These are phyloP conservation scores for Rubia tinctorum DNA, from an alignment of 305 asterid species.

Conservation along the genomic window DNA sequence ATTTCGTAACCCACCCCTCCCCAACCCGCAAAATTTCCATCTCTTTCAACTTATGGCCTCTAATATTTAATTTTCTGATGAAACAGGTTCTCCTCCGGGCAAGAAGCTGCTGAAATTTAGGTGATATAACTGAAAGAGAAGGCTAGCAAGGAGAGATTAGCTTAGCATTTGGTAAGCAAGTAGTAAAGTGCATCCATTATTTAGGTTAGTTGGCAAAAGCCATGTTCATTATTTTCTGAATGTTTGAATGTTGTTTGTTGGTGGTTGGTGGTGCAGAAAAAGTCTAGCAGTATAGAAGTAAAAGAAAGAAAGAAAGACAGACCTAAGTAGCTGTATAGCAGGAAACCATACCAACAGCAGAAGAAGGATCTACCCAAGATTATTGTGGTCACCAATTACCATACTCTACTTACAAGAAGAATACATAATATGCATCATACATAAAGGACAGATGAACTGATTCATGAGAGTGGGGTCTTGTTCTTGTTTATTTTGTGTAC, in stretches of 20 bases:
- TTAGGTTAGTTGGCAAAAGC: background rate
- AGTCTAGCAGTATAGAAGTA: constrained; percentile 47
- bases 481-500: constrained; percentile 40
- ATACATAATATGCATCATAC: constrained; percentile 47
- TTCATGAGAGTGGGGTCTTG: constrained; percentile 65
- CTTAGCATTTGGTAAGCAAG: constrained; percentile 52
- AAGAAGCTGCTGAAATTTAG: constrained; percentile 84
- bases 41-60: background rate
- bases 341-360: constrained; percentile 52
- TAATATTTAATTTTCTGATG: background rate
- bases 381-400: constrained; percentile 64
- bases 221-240: background rate
- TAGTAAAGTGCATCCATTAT: background rate
- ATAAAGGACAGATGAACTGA: constrained; percentile 71
- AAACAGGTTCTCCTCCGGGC: constrained; percentile 60
- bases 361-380: constrained; percentile 47
- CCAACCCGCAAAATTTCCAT: background rate
- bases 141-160: constrained; percentile 60
- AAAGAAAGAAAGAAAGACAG: constrained; percentile 15
- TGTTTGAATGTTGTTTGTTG: constrained; percentile 16
- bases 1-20: background rate
- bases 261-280: constrained; percentile 53
- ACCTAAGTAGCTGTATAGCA: constrained; percentile 70
- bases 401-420: constrained; percentile 45
- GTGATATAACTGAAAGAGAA: constrained; percentile 37